Base-by-base conservation (phyloP, 2,329 filamentous ascomycete genomes). In the Paraphoma chrysanthemicola region DNA sequence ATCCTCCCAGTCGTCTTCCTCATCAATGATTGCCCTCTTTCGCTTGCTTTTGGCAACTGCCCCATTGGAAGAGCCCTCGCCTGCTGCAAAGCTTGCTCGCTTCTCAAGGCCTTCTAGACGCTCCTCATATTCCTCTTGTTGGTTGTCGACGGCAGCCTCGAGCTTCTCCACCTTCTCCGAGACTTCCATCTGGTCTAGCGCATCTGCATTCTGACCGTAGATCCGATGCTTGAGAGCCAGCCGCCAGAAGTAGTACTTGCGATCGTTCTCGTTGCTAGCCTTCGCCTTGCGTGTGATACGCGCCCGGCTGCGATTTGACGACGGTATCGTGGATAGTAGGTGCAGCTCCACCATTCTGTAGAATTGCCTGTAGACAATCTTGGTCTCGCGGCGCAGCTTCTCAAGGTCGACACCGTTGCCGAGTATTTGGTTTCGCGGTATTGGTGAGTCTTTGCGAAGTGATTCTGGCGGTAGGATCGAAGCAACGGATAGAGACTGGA, bases 341-440 rank as follows among this genome's bases (percentile, higher is more conserved):
- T 93, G 87, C 83, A 94, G 90, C 74, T 95, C 91, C 0, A 92
- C 79, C 7, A 93, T 82, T 6, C 91, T 84, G 59, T 83, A 82
- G 72, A 94, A 93, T 69, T 95, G 91, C n/a, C 91, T 82, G 0
- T 87, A 84, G 1, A 88, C 87, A 55, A 94, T 91, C 80, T 94
- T 95, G 50, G 83, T 80, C 60, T 85, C 80, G 29, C 78, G 76
- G 2, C 87, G 85, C n/a, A 92, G 65, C 1, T 77, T 69, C 30
- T 88, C 84, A 1, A 89, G 79, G 10, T 81, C 78, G 2, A 80
- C 78, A 12, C 77, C 78, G 12, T 81, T 75, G 31, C 90, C 83
- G n/a, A 91, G 78, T 48, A 92, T 86, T 28, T 81, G 63, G 33
- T 75, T 76, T 18, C 73, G 78, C 0, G 81, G 78, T 7, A 87